Percentiles rank a stretch among this genome's conserved stretches.
phyloP scores from a whole-genome alignment of 352 stramenopile genomes.

The Thalassiosira pacifica region DNA sequence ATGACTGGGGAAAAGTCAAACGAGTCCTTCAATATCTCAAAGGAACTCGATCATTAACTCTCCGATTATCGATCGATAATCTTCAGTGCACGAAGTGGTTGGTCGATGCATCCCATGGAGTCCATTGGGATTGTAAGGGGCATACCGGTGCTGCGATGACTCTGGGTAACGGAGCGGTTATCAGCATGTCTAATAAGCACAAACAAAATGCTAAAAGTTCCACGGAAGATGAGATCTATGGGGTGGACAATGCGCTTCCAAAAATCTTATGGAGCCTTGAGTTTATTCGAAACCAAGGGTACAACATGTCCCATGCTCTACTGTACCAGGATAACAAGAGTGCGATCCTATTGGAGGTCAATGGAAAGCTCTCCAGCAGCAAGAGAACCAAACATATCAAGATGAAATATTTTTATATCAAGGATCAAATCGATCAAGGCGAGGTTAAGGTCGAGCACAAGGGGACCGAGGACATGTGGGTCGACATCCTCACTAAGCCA shows the following conservation, averaged over 20 bases:
- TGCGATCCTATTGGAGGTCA: slow-evolving; percentile 54
- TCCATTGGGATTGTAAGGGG: slow-evolving; percentile 62
- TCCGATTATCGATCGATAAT: slow-evolving; percentile 15
- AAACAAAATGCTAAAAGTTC: slow-evolving; percentile 62
- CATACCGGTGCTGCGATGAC: slow-evolving; percentile 65
- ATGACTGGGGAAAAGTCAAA: slow-evolving; percentile 66
- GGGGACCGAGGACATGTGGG: slow-evolving; percentile 24
- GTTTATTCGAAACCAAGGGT: slow-evolving; percentile 65
- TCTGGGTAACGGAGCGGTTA: slow-evolving; percentile 39
- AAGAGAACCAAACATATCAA: slow-evolving; percentile 59
- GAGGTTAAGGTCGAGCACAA: slow-evolving; percentile 14
- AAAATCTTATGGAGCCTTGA: slow-evolving; percentile 59
- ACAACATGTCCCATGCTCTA: slow-evolving; percentile 26
- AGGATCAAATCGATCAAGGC: slow-evolving; percentile 15
- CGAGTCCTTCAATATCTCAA: slow-evolving; percentile 56
- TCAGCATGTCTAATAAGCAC: slow-evolving; percentile 45
- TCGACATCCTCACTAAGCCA: slow-evolving; percentile 32
- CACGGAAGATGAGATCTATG: slow-evolving; percentile 67
- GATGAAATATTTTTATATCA: slow-evolving; percentile 48
- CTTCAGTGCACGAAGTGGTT: slow-evolving; percentile 34
- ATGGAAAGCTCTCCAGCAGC: slow-evolving; percentile 47
- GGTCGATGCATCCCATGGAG: slow-evolving; percentile 61
- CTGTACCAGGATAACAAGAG: slow-evolving; percentile 69
- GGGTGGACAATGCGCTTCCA: slow-evolving; percentile 52
- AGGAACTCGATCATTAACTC: slow-evolving; percentile 31